Base-by-base conservation (phyloP, 768 basidiomycete species). In the Boletales sp. region DNA sequence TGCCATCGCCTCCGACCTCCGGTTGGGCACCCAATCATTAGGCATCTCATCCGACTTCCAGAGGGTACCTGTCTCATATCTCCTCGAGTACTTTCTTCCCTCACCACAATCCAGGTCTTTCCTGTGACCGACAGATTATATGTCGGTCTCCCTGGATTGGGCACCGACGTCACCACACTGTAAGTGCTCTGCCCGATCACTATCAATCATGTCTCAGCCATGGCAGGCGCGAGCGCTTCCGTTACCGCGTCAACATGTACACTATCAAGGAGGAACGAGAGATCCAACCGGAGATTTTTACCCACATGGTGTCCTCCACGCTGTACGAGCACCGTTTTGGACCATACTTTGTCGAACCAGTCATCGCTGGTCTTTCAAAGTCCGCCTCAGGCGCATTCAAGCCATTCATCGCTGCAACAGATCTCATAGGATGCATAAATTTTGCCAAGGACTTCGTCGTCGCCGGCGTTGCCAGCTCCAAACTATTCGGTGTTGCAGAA, bases 191-290 rank as follows among this genome's bases (percentile, higher is more conserved):
- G 21, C 46, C 29, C 36, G 43, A 40, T 17, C 41, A 30, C 14
- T 30, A 44, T 39, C 29, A 24, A 45, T 41, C 30, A 32, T 18
- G 44, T 45, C 51, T 47, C 36, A 48, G 40, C 40, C 36, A 53
- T 37, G 42, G 24, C 46, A 97, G 94, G 51, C 86, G 83, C 58
- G 95, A 98, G 69, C 81, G 83, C 36, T 87, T 98, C 64, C 85
- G 97, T 46, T 94, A 87, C 72, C 81, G 94, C 57, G 87, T 95
- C 50, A 99, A 99, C 75, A 94, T 98, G 91, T 98, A 97, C 72
- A 90, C 91, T 30, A 97, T 99, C 79, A 99, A 99, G 71, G 95
- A 99, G 71, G 95, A 97, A 66, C 83, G 95, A 55, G 87, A 95
- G 64, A 97, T 99, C 61, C 86, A 91, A 58, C 97, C 97, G 39